Evolutionary conservation across 2,329 filamentous ascomycete species (phyloP), one percentile per base, ranked within the genome.

Genomic region (Graphilbum fragrans): DNA sequence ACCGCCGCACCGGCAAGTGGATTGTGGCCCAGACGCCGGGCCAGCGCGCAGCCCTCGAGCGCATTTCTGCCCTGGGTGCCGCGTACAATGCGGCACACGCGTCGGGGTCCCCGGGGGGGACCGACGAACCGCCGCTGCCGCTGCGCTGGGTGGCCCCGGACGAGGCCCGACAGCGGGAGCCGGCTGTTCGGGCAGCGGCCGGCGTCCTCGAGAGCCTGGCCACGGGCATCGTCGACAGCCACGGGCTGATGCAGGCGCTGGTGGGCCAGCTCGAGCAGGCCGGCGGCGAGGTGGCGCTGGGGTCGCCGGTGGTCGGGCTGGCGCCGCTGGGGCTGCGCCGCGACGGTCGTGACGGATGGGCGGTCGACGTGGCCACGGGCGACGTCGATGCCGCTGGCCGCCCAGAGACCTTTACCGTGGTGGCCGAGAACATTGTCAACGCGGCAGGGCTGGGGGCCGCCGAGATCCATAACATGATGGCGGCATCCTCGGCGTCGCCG

Each of bases 171-270:
- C 52, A 62, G 1, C 61, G 74, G 7, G 90, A 95, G 54, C 87
- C 90, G 1, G 77, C 77, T 22, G 86, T 96, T 3, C 68, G 72
- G 11, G 86, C 85, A 3, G 64, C 69, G 36, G 68, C 70, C 0
- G 88, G 84, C 5, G 77, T 87, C 3, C 72, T 96, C n/a, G 86
- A 93, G 60, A 86, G 79, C 49, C 76, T 82, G 0, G 81, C 78
- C 1, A 96, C 90, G 0, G 92, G 92, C 1, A 96, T 98, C 51
- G 69, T 98, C 5, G 88, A 96, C 58, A 84, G 76, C 5, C 90
- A 98, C 56, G 69, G 74, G 0, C 69, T 90, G 40, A 96, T 96
- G 90, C 67, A 81, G 29, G 80, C 74, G 52, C 67, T 98, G 16
- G 75, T 82, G 46, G 86, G 82, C 3, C 68, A 77, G 35, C 83